Evolutionary conservation across 441 rosid species (phyloP), one percentile per base, ranked within the genome.

Genomic region (Gossypium lobatum): DNA sequence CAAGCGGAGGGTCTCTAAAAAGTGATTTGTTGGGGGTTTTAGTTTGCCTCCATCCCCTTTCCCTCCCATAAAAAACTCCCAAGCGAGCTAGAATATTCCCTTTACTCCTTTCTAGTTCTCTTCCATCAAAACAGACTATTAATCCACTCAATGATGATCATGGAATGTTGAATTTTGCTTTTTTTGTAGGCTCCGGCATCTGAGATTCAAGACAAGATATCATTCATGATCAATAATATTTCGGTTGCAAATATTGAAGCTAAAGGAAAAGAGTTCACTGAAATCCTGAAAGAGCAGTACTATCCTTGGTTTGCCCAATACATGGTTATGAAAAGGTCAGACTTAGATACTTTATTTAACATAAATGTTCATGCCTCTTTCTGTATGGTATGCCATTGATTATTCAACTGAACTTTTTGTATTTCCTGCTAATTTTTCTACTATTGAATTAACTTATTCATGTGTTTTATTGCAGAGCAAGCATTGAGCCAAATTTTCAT

Each of bases 401-500:
- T 20, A 42, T 65, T 65, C 20, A 45, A 21, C 70, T 65, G 11
- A 42, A 3, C 17, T 21, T 18, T 65, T 61, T 39, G 14, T 21
- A 42, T 64, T 62, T 23, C 13, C 67, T 60, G 8, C 50, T 73
- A 61, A 6, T 55, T 59, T 23, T 69, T 72, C 54, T 78, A 39
- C 13, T 60, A 75, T 75, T 61, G 4, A 5, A 34, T 73, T 25
- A 14, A 64, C 34, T 34, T 64, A 46, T 16, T 67, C 72, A 17
- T 28, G 21, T 48, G 42, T 70, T 72, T 63, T 66, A 65, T 76
- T 52, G 53, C 93, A 96, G 99, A 80, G 99, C 99, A 72, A 96
- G 99, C 87, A 96, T 96, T 68, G 98, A 96, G 77, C 99, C 96
- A 6, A 96, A 96, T 87, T 96, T 96, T 82, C 99, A 96, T 66